A percentile compares a stretch with the other conserved stretches of the same genome.
These are phyloP conservation scores for Lecanicillium sp. DNA, from an alignment of 2,329 filamentous ascomycete genomes.

Conservation along the genomic window DNA sequence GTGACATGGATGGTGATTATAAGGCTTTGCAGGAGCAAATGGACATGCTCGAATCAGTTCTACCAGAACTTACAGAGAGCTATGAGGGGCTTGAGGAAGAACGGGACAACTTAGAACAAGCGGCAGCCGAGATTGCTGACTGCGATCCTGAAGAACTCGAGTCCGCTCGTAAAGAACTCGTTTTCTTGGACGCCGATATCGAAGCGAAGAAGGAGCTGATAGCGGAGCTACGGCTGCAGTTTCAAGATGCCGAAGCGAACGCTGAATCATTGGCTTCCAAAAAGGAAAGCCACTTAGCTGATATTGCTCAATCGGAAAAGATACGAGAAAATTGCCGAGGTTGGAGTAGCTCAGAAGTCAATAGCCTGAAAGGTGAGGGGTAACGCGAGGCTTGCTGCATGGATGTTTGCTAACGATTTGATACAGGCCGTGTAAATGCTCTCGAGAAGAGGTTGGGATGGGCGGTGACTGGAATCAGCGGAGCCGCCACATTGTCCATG, in stretches of 20 bases:
- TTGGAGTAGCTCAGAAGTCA: conserved; percentile 80
- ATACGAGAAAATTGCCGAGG: conserved; percentile 83
- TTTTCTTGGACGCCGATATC: conserved; percentile 60
- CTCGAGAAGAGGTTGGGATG: conserved; percentile 65
- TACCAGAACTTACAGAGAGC: conserved; percentile 60
- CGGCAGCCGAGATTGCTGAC: conserved; percentile 68
- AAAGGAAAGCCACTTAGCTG: conserved; percentile 63
- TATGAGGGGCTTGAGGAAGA: conserved; percentile 58
- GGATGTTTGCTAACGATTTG: conserved; percentile 30
- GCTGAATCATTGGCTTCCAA: conserved; percentile 58
- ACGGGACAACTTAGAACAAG: conserved; percentile 59
- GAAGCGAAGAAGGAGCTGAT: conserved; percentile 63
- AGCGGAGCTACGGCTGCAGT: conserved; percentile 57
- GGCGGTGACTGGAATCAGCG: conserved; percentile 60
- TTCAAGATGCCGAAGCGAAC: conserved; percentile 59
- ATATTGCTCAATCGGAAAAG: conserved; percentile 77
- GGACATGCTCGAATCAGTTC: conserved; percentile 55
- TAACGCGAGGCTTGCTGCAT: neutral
- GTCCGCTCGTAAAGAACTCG: conserved; percentile 63
- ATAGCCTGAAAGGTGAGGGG: conserved; percentile 62
- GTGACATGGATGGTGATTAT: conserved; percentile 72
- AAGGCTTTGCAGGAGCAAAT: conserved; percentile 61
- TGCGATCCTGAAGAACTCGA: conserved; percentile 77
- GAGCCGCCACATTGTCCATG: conserved; percentile 59
- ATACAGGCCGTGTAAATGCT: conserved; percentile 54